Evolutionary conservation across 257 asterid species (phyloP).

Genomic region (Fraxinus americana): DNA sequence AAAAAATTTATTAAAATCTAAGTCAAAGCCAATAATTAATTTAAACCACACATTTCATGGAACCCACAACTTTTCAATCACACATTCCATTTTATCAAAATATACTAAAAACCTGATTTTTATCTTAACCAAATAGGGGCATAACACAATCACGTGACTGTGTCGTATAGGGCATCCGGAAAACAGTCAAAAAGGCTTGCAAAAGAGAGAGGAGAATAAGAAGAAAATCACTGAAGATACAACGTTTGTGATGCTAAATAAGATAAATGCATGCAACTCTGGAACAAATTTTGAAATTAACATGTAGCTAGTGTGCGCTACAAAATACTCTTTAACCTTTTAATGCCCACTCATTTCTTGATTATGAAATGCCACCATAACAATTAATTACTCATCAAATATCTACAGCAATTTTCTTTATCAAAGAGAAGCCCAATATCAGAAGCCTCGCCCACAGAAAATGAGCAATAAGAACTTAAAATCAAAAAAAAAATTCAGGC

Average conservation of each 20-base stretch:
- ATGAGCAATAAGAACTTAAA: not conserved
- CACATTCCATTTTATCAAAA: no score
- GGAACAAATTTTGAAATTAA: not conserved
- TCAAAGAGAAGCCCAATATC: not conserved
- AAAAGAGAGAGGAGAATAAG: not conserved
- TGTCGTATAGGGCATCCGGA: not conserved
- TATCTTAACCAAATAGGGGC: no score
- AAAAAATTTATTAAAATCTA: no score
- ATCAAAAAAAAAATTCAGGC: constrained; percentile 7
- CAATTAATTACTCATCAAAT: not conserved
- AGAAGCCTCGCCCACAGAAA: not conserved
- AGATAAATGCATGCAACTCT: not conserved
- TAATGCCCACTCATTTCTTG: not conserved
- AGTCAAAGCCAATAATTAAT: no score
- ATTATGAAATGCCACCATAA: not conserved
- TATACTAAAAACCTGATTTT: no score
- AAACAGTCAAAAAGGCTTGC: not conserved
- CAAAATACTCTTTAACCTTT: not conserved
- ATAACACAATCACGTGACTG: not conserved
- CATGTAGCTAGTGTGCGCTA: not conserved
- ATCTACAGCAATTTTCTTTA: not conserved
- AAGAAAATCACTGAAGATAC: not conserved
- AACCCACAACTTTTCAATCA: no score
- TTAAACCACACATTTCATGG: no score
- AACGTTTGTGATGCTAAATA: not conserved